Percentiles rank a stretch among this genome's conserved stretches.
Conservation (phyloP, 2,329 filamentous ascomycete species). For the Cladophialophora chaetospira region DNA sequence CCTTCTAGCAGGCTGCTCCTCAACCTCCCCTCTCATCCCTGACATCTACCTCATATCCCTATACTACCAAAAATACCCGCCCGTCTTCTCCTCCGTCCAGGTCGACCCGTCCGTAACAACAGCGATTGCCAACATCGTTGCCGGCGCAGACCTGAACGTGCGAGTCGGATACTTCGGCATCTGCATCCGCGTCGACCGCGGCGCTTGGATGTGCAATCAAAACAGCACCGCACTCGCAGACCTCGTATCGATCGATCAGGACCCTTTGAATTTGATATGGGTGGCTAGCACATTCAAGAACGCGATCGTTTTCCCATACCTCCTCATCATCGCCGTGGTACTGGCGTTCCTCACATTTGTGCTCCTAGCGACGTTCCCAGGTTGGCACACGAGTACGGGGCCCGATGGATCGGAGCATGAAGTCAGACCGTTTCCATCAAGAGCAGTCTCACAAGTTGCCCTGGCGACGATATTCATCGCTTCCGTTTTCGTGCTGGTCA, state of each 20-base stretch:
- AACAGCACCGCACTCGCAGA: slow-evolving; percentile 92
- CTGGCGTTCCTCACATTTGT: slow-evolving; percentile 96
- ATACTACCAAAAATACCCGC: slow-evolving; percentile 87
- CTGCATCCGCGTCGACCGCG: slow-evolving; percentile 88
- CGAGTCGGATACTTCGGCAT: slow-evolving; percentile 98
- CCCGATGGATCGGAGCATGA: slow-evolving; percentile 79
- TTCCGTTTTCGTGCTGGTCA: slow-evolving; percentile 66
- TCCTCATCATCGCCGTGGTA: slow-evolving; percentile 96
- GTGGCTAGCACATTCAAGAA: slow-evolving; percentile 96
- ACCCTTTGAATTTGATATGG: slow-evolving; percentile 97
- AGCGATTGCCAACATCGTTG: slow-evolving; percentile 88
- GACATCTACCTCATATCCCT: slow-evolving; percentile 97
- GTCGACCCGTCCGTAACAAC: slow-evolving; percentile 85
- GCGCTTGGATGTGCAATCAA: slow-evolving; percentile 92
- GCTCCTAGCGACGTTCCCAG: slow-evolving; percentile 92
- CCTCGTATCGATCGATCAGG: slow-evolving; percentile 85
- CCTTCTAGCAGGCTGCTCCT: slow-evolving; percentile 91
- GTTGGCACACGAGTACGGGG: slow-evolving; percentile 92
- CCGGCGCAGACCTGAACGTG: slow-evolving; percentile 78
- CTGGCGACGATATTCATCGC: slow-evolving; percentile 84
- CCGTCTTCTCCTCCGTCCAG: slow-evolving; percentile 79
- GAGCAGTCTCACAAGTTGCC: slow-evolving; percentile 88
- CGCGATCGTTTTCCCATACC: slow-evolving; percentile 95
- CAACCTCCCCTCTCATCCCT: slow-evolving; percentile 90
- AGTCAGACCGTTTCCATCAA: slow-evolving; percentile 90